Percentiles rank a stretch among this genome's conserved stretches.
phyloP scores from a whole-genome alignment of 2,329 filamentous ascomycete species.

The Pseudogymnoascus sp. region DNA sequence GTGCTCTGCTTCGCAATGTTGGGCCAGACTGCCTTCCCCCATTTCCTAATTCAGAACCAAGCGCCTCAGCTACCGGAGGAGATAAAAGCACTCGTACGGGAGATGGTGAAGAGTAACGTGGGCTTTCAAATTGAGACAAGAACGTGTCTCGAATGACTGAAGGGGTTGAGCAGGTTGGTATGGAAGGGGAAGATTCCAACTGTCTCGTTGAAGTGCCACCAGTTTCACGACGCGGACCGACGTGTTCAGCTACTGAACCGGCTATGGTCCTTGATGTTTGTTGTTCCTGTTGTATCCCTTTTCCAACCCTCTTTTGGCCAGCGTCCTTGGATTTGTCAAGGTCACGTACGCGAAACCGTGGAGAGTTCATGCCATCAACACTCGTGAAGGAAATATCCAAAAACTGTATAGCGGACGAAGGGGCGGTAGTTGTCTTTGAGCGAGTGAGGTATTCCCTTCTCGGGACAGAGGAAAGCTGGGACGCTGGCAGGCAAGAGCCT shows the following conservation, averaged over 20 bases:
- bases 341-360: not conserved
- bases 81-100: not conserved
- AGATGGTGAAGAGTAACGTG: not conserved
- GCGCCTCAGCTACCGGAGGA: not conserved
- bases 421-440: not conserved
- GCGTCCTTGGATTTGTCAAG: not conserved
- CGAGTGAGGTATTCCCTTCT: conserved; percentile 1
- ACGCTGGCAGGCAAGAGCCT: not conserved
- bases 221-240: not conserved
- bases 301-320: not conserved
- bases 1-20: not conserved
- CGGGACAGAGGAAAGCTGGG: not conserved
- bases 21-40: not conserved
- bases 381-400: conserved; percentile 3
- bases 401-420: conserved; percentile 1
- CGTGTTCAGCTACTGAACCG: too few relatives aligned
- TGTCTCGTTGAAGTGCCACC: conserved; percentile 1
- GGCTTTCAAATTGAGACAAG: not conserved
- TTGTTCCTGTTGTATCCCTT: not conserved
- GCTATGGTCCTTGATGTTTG: not conserved
- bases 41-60: not conserved
- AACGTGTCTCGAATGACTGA: not conserved
- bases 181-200: conserved; percentile 4
- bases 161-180: not conserved
- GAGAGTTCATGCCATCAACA: conserved; percentile 6